These are phyloP conservation scores for Diaporthe ampelina DNA, from an alignment of 2,329 filamentous ascomycete species.

Conservation along the genomic window DNA sequence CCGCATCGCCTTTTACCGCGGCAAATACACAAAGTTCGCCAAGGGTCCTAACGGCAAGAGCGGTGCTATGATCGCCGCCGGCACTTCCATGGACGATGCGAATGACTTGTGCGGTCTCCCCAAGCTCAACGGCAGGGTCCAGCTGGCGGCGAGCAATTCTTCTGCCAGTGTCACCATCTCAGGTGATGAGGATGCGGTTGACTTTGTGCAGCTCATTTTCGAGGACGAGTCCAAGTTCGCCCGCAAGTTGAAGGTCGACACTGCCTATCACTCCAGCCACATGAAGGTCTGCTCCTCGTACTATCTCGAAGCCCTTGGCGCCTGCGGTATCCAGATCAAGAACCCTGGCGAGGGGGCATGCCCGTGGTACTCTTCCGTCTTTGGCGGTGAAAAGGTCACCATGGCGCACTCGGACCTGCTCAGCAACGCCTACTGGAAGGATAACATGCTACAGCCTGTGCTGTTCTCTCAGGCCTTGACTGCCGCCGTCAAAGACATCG, in stretches of 20 bases:
- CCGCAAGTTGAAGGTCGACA: conserved; percentile 53
- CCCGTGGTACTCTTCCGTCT: conserved; percentile 46
- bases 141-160: conserved; percentile 49
- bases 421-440: conserved; percentile 42
- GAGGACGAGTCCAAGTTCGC: conserved; percentile 48
- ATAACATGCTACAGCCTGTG: conserved; percentile 46
- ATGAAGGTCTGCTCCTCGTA: conserved; percentile 47
- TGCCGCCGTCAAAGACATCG: conserved; percentile 30
- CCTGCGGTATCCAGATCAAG: background rate
- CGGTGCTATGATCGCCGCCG: conserved; percentile 38
- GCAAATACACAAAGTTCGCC: conserved; percentile 18
- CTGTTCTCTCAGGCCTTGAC: conserved; percentile 44
- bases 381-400: conserved; percentile 34
- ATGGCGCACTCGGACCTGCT: conserved; percentile 3
- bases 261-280: conserved; percentile 57
- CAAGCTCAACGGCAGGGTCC: conserved; percentile 45
- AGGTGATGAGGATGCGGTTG: conserved; percentile 49
- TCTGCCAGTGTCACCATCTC: conserved; percentile 48
- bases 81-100: conserved; percentile 37
- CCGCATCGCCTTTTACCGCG: conserved; percentile 45
- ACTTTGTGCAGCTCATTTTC: conserved; percentile 44
- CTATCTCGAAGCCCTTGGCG: conserved; percentile 35
- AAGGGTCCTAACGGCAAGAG: background rate
- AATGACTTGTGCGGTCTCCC: conserved; percentile 39
- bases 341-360: background rate